phyloP scores from a whole-genome alignment of 2,329 filamentous ascomycete species.

The Ceratocystis cacaofunesta region DNA sequence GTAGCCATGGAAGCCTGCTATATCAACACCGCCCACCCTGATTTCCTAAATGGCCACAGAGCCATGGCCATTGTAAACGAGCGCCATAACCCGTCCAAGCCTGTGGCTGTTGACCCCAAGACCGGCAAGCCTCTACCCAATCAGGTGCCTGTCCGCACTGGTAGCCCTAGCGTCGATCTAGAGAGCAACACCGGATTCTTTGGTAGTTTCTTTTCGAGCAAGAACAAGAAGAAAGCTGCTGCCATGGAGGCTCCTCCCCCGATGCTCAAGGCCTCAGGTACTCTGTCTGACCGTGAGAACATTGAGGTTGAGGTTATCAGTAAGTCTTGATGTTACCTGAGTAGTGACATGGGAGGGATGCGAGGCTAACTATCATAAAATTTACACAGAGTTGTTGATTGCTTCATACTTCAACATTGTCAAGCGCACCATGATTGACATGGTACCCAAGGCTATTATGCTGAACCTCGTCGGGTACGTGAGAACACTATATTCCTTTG shows the following conservation, averaged over 20 bases:
- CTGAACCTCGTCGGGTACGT: constrained; percentile 86
- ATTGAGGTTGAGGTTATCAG: constrained; percentile 98
- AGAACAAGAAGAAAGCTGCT: constrained; percentile 99
- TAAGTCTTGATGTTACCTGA: constrained; percentile 33
- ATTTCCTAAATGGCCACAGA: constrained; percentile 92
- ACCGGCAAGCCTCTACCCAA: constrained; percentile 81
- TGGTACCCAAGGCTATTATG: constrained; percentile 99
- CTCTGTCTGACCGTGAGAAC: constrained; percentile 80
- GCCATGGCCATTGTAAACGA: constrained; percentile 98
- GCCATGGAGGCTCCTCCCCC: constrained; percentile 94
- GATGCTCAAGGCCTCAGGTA: constrained; percentile 85
- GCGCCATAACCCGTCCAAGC: constrained; percentile 64
- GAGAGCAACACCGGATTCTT: constrained; percentile 69
- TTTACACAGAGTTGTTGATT: constrained; percentile 65
- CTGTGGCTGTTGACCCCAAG: constrained; percentile 93
- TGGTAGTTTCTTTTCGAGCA: constrained; percentile 93
- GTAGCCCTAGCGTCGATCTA: constrained; percentile 53
- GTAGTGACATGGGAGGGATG: not conserved
- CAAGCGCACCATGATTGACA: constrained; percentile 96
- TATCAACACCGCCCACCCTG: constrained; percentile 95
- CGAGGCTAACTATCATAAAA: constrained; percentile 5
- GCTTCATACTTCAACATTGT: constrained; percentile 97
- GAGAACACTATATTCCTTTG: not conserved
- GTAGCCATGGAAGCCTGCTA: constrained; percentile 95
- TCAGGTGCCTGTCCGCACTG: constrained; percentile 53